Evolutionary conservation across 2,329 filamentous ascomycete genomes (phyloP), one percentile per base, ranked within the genome.

Genomic region (Hypoxylon sp.): DNA sequence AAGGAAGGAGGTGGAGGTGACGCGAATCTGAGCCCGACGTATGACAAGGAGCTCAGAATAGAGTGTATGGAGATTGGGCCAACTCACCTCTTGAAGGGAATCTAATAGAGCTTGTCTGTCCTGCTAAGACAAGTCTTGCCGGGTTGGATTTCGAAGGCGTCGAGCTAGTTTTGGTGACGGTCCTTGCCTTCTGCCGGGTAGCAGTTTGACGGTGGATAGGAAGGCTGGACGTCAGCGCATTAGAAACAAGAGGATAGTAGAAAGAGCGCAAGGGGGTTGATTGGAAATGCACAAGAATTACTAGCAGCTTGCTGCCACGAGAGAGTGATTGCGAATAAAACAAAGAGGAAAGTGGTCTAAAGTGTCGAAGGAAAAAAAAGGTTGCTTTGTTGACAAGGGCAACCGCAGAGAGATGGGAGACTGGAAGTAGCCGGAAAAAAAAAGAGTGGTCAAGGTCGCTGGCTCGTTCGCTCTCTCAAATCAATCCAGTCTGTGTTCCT

Each of bases 141-240:
- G 46, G 37, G 54, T 53, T 55, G 63, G 58, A 44, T 66, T 63
- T 63, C 53, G 48, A 57, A 24, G 17, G 31, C 54, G 48, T 74
- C 55, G 59, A 63, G 52, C 64, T 61, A 22, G 69, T 50, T 52
- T 67, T 63, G 59, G 63, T 59, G 67, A 70, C 47, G 58, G 55
- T 63, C 57, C 67, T 71, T 62, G 63, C 70, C 68, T 62, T 62
- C 72, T 73, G 70, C 65, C 68, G 54, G 60, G 61, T 58, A 70
- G 70, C 71, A 71, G 71, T 65, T 66, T 65, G 65, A 73, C 69
- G 71, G 66, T 67, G 44, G 62, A 67, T 70, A 50, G 68, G 63
- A 73, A 60, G 71, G 64, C 65, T 67, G 70, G 64, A 74, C 65
- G 76, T 74, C 71, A 78, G 76, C 74, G 73, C 76, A 78, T 74